A percentile compares a stretch with the other conserved stretches of the same genome.
Evolutionary conservation across 148 eudicot species (phyloP).

Genomic region (Arctostaphylos glauca): DNA sequence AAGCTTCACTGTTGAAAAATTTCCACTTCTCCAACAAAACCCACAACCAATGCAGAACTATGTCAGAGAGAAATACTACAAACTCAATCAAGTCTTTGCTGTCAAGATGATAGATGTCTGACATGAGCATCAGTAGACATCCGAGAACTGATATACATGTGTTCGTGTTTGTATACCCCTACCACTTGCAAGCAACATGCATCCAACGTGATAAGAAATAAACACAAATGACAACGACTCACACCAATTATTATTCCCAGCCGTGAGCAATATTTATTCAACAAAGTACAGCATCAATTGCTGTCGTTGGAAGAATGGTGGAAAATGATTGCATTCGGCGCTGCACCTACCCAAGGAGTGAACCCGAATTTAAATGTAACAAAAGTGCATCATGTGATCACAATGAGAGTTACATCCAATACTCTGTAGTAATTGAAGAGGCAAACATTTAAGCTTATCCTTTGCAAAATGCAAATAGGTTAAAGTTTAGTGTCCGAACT

Average conservation of each 20-base stretch:
- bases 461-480: no score
- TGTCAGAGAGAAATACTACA: background rate
- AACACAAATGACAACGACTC: no score
- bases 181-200: background rate
- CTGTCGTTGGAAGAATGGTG: background rate
- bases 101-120: background rate
- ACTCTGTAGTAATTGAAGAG: no score
- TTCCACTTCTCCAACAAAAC: background rate
- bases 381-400: no score
- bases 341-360: background rate
- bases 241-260: no score
- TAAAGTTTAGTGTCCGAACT: constrained; percentile 20
- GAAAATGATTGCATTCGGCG: background rate
- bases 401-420: no score
- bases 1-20: background rate
- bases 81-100: background rate
- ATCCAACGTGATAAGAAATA: background rate
- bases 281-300: background rate
- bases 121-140: no score
- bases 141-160: no score
- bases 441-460: no score
- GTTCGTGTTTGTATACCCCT: background rate
- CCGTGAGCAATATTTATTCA: background rate
- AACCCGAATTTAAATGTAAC: background rate
- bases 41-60: background rate